A percentile compares a stretch with the other conserved stretches of the same genome.
Evolutionary conservation across 345 rosid species (phyloP).

Genomic region (Microcos paniculata): DNA sequence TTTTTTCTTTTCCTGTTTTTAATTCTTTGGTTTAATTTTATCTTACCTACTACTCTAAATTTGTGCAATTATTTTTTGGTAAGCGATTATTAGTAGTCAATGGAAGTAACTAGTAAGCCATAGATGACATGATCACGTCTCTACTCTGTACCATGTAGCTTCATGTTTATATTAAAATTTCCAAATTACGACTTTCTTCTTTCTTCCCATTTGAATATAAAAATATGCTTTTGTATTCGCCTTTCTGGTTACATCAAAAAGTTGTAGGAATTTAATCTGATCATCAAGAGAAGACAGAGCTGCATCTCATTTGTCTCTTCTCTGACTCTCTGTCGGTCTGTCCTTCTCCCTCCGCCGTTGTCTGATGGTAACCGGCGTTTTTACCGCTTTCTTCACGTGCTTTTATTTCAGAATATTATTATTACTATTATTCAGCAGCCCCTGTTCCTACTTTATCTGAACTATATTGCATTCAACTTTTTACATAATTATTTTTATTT

Average conservation of each 20-base stretch:
- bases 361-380: not conserved
- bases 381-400: not conserved
- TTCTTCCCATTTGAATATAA: not conserved
- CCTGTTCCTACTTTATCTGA: not conserved
- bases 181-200: not conserved
- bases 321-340: too few relatives aligned
- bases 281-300: not conserved
- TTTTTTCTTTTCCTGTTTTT: too few relatives aligned
- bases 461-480: not conserved
- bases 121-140: not conserved
- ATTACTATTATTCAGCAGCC: too few relatives aligned
- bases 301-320: slow-evolving; percentile 3
- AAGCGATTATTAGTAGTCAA: not conserved
- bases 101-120: not conserved
- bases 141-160: not conserved
- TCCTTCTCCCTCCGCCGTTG: not conserved
- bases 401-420: not conserved
- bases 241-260: not conserved
- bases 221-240: not conserved
- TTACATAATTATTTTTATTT: not conserved
- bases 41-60: not conserved
- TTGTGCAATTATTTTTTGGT: not conserved
- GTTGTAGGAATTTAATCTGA: not conserved
- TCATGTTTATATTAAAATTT: not conserved
- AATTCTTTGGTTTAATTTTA: not conserved